A percentile compares a stretch with the other conserved stretches of the same genome.
Conservation (phyloP, 169 alveolate genomes). For the Theileria luwenshuni region DNA sequence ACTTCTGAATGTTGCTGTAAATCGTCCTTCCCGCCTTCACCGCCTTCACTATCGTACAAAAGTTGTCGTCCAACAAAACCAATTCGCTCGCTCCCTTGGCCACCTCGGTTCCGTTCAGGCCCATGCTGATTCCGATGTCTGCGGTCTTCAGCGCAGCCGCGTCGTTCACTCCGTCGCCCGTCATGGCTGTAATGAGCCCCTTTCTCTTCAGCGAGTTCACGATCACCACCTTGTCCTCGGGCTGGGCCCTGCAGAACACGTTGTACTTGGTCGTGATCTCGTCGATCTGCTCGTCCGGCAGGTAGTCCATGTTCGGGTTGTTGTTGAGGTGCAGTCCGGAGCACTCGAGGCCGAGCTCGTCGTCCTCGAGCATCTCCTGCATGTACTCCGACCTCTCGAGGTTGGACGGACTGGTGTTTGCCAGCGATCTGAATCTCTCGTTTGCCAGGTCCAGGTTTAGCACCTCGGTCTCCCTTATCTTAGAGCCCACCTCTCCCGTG, state of each 20-base stretch:
- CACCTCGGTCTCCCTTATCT: neutral
- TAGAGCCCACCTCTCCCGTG: conserved; percentile 2
- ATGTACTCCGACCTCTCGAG: neutral
- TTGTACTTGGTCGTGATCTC: conserved; percentile 71
- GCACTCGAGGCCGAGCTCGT: conserved; percentile 64
- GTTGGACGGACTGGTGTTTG: neutral
- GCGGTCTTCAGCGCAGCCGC: conserved; percentile 89
- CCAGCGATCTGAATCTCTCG: too few relatives aligned
- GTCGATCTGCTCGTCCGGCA: conserved; percentile 80
- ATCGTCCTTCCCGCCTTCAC: conserved; percentile 89
- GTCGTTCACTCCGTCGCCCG: conserved; percentile 92
- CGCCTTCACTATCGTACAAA: conserved; percentile 88
- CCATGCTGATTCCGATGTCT: conserved; percentile 95
- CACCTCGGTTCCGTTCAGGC: conserved; percentile 91
- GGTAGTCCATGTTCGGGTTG: conserved; percentile 72
- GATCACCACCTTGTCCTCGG: conserved; percentile 90
- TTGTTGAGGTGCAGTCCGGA: conserved; percentile 76
- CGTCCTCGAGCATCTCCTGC: neutral
- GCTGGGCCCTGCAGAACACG: conserved; percentile 89
- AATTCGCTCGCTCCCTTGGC: conserved; percentile 85
- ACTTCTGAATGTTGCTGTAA: conserved; percentile 91
- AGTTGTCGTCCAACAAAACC: conserved; percentile 85
- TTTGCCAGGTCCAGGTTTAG: too few relatives aligned
- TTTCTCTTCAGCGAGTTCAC: conserved; percentile 87
- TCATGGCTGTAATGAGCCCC: conserved; percentile 88